Evolutionary conservation across 176 grass and related monocot species (phyloP).

Genomic region (Carex kokanica): DNA sequence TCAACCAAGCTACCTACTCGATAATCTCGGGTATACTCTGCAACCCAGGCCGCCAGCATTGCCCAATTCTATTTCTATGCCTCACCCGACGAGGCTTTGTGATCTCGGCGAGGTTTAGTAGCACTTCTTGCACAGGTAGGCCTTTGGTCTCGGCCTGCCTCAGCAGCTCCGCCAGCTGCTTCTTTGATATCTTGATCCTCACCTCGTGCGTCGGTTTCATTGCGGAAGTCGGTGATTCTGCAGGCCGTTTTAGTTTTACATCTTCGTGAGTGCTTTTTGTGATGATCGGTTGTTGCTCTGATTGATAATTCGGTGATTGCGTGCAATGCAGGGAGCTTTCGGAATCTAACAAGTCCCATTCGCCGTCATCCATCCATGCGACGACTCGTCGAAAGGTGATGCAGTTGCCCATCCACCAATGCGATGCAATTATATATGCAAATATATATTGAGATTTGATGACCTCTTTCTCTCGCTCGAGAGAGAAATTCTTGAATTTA

Average conservation of each 20-base stretch:
- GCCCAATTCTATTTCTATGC: constrained; percentile 26
- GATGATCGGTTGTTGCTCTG: not conserved
- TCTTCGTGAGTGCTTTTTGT: not conserved
- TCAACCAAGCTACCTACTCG: not conserved
- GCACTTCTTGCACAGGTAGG: constrained; percentile 5
- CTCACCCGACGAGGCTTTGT: constrained; percentile 25
- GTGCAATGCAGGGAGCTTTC: not conserved
- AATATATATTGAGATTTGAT: not conserved
- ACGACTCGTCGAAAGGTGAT: not conserved
- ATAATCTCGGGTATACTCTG: constrained; percentile 56
- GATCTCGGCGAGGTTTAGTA: constrained; percentile 46
- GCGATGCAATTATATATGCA: no score
- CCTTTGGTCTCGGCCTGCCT: constrained; percentile 34
- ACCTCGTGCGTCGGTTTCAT: constrained; percentile 26
- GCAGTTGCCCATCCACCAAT: constrained; percentile 32
- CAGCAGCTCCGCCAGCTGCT: constrained; percentile 59
- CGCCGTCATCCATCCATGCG: constrained; percentile 25
- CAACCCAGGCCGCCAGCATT: constrained; percentile 55
- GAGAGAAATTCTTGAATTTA: not conserved
- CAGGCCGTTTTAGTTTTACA: not conserved
- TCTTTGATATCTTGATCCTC: constrained; percentile 64
- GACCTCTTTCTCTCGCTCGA: not conserved
- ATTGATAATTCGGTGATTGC: not conserved
- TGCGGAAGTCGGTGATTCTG: not conserved
- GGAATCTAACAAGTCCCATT: constrained; percentile 4